Base-by-base conservation (phyloP, 768 basidiomycete species). In the Thelephora ganbajun region DNA sequence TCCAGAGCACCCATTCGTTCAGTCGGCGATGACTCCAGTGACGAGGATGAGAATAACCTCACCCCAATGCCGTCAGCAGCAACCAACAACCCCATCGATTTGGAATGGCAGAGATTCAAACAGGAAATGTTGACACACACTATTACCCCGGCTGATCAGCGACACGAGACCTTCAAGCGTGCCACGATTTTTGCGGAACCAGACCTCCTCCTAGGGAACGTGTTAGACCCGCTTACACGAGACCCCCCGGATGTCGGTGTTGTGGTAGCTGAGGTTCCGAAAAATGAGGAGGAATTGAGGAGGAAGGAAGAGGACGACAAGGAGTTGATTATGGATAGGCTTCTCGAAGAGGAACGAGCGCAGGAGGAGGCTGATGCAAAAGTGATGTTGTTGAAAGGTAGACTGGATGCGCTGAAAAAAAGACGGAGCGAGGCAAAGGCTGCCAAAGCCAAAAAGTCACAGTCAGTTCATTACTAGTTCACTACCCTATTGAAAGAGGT, bases 281-380 rank as follows among this genome's bases (percentile, higher is more conserved):
- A 64, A 33, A 70, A 67, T 43, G 71, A 73, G 56, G 74, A 70
- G 43, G 67, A 69, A 45, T 58, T 61, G 45, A 68, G 74, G 55
- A 61, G 65, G 54, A 80, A 70, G 60, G 79, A 80, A 55, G 69
- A 68, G 57, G 85, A 89, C 19, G 87, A 90, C 47, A 70, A 76
- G 44, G 86, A 90, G 54, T 63, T 89, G 50, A 89, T 90, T 39
- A 84, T 90, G 80, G 87, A 89, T 62, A 72, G 88, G 47, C 62
- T 90, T 43, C 50, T 88, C 60, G 87, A 89, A 26, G 88, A 91
- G 64, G 87, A 91, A 60, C 72, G 79, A 48, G 81, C 80, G 30
- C 88, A 91, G 66, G 88, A 91, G 59, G 87, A 90, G 59, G 88
- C 86, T 5, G 88, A 91, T 59, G 77, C 78, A 66, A 77, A 76